Percentiles rank a stretch among this genome's conserved stretches.
phyloP scores from a whole-genome alignment of 2,329 filamentous ascomycete species.

The Diplodia corticola region DNA sequence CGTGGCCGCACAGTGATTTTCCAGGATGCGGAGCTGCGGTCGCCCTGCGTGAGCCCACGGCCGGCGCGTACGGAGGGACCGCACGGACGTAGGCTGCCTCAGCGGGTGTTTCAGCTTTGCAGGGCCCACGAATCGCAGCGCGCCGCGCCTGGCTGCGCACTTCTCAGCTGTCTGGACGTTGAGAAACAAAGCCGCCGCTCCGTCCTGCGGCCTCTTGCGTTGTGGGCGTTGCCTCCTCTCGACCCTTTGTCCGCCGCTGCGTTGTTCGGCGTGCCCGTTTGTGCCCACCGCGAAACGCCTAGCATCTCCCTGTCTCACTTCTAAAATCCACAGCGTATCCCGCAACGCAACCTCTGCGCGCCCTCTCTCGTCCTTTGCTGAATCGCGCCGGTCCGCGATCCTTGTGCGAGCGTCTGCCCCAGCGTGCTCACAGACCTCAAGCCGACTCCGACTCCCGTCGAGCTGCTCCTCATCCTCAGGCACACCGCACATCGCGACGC shows the following conservation, averaged over 20 bases:
- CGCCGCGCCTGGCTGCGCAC: constrained; percentile 4
- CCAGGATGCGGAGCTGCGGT: constrained; percentile 1
- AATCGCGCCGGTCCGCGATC: constrained; percentile 21
- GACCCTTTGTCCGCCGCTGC: not conserved
- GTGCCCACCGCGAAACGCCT: constrained; percentile 13
- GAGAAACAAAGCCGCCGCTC: constrained; percentile 18
- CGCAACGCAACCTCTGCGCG: constrained; percentile 10
- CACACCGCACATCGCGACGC: constrained; percentile 1
- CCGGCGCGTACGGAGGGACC: not conserved
- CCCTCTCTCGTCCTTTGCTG: constrained; percentile 4
- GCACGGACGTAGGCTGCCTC: constrained; percentile 5
- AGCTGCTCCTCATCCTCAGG: not conserved
- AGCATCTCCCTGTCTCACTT: constrained; percentile 21
- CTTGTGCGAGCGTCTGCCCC: constrained; percentile 14
- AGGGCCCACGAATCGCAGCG: constrained; percentile 17
- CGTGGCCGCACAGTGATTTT: not conserved
- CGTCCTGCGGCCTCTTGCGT: constrained; percentile 11
- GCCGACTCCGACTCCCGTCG: not conserved
- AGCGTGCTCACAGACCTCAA: not conserved
- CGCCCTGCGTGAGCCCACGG: not conserved
- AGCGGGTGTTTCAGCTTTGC: constrained; percentile 17
- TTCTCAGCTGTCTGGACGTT: constrained; percentile 19
- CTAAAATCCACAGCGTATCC: constrained; percentile 16
- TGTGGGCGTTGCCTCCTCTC: not conserved
- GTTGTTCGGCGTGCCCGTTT: not conserved